Evolutionary conservation across 2,329 filamentous ascomycete species (phyloP).

Genomic region (Ceratocystis smalleyi): DNA sequence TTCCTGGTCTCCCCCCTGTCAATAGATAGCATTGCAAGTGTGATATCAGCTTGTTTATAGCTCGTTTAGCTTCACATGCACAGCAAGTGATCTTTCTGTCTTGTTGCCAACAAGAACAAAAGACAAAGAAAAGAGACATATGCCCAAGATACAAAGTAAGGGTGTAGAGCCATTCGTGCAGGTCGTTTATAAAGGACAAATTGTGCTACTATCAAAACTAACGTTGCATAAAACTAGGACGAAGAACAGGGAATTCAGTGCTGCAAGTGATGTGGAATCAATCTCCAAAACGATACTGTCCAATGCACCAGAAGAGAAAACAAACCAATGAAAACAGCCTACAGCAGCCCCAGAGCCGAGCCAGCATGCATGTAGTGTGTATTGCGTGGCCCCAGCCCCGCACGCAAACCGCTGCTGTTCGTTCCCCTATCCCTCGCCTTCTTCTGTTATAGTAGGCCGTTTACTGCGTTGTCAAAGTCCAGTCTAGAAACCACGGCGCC

Average conservation of each 20-base stretch:
- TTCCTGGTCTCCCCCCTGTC: no score
- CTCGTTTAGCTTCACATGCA: no score
- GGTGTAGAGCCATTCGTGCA: no score
- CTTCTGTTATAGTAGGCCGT: not conserved
- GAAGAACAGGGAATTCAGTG: not conserved
- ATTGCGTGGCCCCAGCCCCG: not conserved
- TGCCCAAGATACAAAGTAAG: not conserved
- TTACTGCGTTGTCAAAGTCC: not conserved
- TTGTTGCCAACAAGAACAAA: no score
- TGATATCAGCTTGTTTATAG: no score
- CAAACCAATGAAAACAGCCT: not conserved
- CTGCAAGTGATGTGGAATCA: constrained; percentile 4
- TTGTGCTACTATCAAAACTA: not conserved
- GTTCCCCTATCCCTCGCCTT: not conserved
- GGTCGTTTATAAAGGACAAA: not conserved
- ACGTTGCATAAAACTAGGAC: not conserved
- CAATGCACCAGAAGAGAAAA: not conserved
- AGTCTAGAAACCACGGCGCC: not conserved
- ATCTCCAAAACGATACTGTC: not conserved
- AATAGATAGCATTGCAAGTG: no score
- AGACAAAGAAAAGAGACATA: not conserved
- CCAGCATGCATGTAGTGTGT: not conserved
- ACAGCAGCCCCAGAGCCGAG: not conserved
- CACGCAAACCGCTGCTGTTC: not conserved
- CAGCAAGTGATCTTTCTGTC: no score